Evolutionary conservation across 805 yeast species (phyloP).

Genomic region (Diddensiella santjacobensis): DNA sequence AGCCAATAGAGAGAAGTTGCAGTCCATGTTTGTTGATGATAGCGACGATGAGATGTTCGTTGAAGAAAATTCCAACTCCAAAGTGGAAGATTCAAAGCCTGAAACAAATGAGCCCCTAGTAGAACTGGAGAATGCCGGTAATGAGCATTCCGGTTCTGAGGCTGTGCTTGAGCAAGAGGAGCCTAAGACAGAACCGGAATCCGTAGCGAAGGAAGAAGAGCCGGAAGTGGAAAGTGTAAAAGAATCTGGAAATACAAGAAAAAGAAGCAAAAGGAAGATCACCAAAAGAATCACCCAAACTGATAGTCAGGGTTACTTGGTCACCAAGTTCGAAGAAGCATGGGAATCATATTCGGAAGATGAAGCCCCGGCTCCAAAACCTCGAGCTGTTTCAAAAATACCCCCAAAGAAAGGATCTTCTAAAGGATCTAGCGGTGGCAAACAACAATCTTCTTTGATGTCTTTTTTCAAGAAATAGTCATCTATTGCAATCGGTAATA

Average conservation of each 20-base stretch:
- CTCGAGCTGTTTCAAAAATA: constrained; percentile 11
- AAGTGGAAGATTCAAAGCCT: neutral
- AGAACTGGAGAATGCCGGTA: constrained; percentile 4
- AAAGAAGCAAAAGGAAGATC: constrained; percentile 14
- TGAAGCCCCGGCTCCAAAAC: constrained; percentile 6
- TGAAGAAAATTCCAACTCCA: neutral
- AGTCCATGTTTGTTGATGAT: constrained; percentile 19
- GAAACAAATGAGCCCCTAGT: neutral
- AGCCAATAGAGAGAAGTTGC: constrained; percentile 12
- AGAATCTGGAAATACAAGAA: constrained; percentile 2
- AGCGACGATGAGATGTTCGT: constrained; percentile 7
- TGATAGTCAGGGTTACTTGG: constrained; percentile 18
- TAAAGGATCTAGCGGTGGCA: constrained; percentile 9
- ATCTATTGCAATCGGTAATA: no score
- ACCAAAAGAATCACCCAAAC: constrained; percentile 15
- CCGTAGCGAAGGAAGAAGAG: constrained; percentile 6
- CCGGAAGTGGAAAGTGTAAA: neutral
- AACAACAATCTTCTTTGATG: constrained; percentile 16
- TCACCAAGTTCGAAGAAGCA: constrained; percentile 16
- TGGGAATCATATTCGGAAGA: constrained; percentile 20
- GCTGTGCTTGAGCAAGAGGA: neutral
- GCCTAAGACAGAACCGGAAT: constrained; percentile 5
- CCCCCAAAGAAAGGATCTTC: constrained; percentile 10
- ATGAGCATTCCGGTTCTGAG: neutral
- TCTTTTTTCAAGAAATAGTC: constrained; percentile 20